A percentile compares a stretch with the other conserved stretches of the same genome.
These are phyloP conservation scores for Scalesia atractyloides DNA, from an alignment of 129 eudicot species.

Conservation along the genomic window DNA sequence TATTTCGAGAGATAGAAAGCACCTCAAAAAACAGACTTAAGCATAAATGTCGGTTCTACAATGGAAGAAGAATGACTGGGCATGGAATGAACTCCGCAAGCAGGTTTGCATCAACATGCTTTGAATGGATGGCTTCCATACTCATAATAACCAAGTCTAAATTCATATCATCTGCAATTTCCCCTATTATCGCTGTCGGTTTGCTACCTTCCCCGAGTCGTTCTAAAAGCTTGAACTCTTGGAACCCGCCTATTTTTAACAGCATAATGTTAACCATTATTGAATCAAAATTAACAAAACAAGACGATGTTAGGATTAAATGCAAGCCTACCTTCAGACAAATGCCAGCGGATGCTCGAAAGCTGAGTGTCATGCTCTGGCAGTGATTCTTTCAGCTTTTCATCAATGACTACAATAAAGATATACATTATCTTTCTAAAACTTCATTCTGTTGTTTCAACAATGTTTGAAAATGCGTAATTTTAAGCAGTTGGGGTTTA, in stretches of 20 bases:
- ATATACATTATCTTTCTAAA: neutral
- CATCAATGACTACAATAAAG: slow-evolving; percentile 80
- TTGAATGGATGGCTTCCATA: slow-evolving; percentile 98
- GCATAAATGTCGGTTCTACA: slow-evolving; percentile 40
- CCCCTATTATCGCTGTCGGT: slow-evolving; percentile 92
- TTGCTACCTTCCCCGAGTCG: slow-evolving; percentile 92
- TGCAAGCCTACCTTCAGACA: slow-evolving; percentile 76
- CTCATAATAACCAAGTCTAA: slow-evolving; percentile 89
- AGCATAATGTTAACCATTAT: neutral
- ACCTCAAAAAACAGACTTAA: slow-evolving; percentile 23
- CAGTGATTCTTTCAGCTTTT: slow-evolving; percentile 73
- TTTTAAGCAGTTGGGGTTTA: slow-evolving; percentile 1
- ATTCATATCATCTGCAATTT: slow-evolving; percentile 93
- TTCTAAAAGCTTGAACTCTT: slow-evolving; percentile 87
- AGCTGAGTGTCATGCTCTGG: slow-evolving; percentile 88
- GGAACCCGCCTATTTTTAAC: slow-evolving; percentile 64
- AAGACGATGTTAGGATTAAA: neutral
- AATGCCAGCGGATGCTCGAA: slow-evolving; percentile 90
- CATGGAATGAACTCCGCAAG: slow-evolving; percentile 97
- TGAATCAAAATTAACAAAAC: slow-evolving; percentile 1
- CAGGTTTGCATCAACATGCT: slow-evolving; percentile 93
- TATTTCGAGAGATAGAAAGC: slow-evolving; percentile 4
- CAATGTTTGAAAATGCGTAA: slow-evolving; percentile 6
- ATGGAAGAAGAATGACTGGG: slow-evolving; percentile 81
- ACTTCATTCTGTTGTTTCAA: neutral